Percentiles rank a stretch among this genome's conserved stretches.
phyloP scores from a whole-genome alignment of 768 basidiomycete genomes.

The Exsudoporus frostii region DNA sequence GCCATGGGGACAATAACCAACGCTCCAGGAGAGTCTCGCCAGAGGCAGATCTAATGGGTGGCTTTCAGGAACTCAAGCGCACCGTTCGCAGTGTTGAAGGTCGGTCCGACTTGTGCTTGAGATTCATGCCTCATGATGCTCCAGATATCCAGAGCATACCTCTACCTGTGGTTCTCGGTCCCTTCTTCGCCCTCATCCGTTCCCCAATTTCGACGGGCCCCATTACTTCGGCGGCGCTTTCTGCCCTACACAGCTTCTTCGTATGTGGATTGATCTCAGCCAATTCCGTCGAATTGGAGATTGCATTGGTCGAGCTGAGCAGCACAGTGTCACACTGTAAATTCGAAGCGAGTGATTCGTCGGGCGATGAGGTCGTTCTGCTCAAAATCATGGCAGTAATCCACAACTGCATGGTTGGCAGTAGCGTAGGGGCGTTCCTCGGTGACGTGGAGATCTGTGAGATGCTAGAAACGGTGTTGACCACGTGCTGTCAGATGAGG shows the following conservation, averaged over 20 bases:
- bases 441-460: conserved; percentile 96
- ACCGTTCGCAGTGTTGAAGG: conserved; percentile 67
- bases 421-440: conserved; percentile 60
- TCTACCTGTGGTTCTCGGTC: conserved; percentile 64
- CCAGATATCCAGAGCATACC: conserved; percentile 60
- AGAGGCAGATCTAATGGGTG: conserved; percentile 85
- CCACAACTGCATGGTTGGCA: conserved; percentile 72
- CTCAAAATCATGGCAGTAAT: conserved; percentile 90
- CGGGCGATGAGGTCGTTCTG: conserved; percentile 95
- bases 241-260: conserved; percentile 86
- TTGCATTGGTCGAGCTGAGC: conserved; percentile 78
- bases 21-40: conserved; percentile 50
- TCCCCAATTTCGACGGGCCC: conserved; percentile 95
- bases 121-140: conserved; percentile 14
- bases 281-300: conserved; percentile 52
- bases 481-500: conserved; percentile 95
- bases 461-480: conserved; percentile 96
- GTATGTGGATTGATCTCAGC: conserved; percentile 67
- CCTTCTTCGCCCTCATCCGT: conserved; percentile 91
- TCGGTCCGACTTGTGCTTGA: conserved; percentile 29
- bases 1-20: conserved; percentile 41
- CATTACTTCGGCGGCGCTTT: conserved; percentile 92
- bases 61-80: conserved; percentile 84
- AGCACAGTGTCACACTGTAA: conserved; percentile 92
- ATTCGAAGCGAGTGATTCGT: conserved; percentile 95